Conservation (phyloP, 2,329 filamentous ascomycete species). For the Pseudogymnoascus sp. region DNA sequence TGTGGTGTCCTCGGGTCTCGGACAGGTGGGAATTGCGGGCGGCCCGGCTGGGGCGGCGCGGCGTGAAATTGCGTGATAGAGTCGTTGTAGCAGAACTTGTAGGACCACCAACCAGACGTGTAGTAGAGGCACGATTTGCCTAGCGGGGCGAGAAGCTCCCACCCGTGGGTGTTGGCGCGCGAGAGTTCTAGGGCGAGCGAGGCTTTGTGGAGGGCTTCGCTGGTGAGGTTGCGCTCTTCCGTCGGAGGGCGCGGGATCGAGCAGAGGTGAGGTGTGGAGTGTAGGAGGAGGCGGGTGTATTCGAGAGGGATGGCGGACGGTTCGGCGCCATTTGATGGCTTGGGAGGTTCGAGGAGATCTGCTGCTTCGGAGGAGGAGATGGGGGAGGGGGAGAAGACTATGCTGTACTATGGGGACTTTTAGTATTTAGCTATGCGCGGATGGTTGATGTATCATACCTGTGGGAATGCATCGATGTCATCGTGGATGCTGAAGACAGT, state of each 20-base stretch:
- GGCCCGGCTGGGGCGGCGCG: constrained; percentile 52
- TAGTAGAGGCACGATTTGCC: constrained; percentile 65
- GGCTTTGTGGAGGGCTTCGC: constrained; percentile 42
- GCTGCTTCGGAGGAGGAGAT: constrained; percentile 51
- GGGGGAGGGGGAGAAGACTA: constrained; percentile 55
- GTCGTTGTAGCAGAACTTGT: constrained; percentile 63
- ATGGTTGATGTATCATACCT: constrained; percentile 39
- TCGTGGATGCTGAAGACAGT: constrained; percentile 64
- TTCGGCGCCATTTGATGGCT: constrained; percentile 4
- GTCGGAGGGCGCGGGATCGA: constrained; percentile 52
- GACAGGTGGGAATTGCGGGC: constrained; percentile 55
- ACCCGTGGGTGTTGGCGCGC: constrained; percentile 58
- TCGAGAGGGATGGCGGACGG: neutral
- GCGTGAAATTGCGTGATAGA: constrained; percentile 69
- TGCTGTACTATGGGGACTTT: constrained; percentile 48
- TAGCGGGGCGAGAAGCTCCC: constrained; percentile 61
- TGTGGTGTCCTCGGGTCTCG: constrained; percentile 58
- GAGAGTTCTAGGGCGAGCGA: constrained; percentile 61
- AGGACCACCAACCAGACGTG: constrained; percentile 68
- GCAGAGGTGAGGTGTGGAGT: constrained; percentile 43
- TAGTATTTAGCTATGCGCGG: constrained; percentile 10
- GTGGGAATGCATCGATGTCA: constrained; percentile 64
- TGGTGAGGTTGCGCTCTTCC: constrained; percentile 40
- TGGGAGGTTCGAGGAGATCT: constrained; percentile 28
- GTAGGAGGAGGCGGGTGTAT: constrained; percentile 2